Base-by-base conservation (phyloP, 2,329 filamentous ascomycete genomes). In the Tolypocladium capitatum region DNA sequence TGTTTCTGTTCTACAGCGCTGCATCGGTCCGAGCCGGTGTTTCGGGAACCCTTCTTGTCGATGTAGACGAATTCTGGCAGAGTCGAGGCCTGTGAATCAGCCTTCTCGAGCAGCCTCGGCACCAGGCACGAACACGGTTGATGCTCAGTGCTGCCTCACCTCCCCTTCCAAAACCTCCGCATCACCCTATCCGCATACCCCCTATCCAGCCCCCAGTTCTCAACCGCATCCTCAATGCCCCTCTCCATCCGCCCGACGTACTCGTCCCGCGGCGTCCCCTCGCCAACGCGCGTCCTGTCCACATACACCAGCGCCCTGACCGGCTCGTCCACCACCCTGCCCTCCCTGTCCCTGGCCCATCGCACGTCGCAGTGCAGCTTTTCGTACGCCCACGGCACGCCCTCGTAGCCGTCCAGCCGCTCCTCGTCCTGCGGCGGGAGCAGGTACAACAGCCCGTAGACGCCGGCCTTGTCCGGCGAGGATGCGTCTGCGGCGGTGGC, bases 221-320 rank as follows among this genome's bases (percentile, higher is more conserved):
- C 57, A 16, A 76, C 51, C 27, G 77, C 80, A 64, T 86, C 81
- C 31, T 63, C 53, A 28, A 85, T 78, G 1, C 78, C 81, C 52
- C 61, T 63, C 58, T 84, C 82, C 76, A 86, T 83, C 28, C 81
- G 63, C 40, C 63, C 68, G 8, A 84, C 62, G 56, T 84, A 85
- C 65, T 84, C 81, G 2, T 67, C 55, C 55, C 64, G 63, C 3
- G 78, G 74, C 40, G 40, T 49, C n/a, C 63, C 65, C 24, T 68
- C 66, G 20, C 48, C 53, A 0, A 63, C 59, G 21, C 69, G 53
- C 41, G 68, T 50, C 40, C 64, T 62, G 55, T 84, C 75, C 33
- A 84, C 70, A 49, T 85, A 86, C 3, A 80, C 75, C 47, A 85
- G 63, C 60, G 75, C 74, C 42, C 51, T 53, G 6, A 65, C 47